Conservation (phyloP, 768 basidiomycete genomes). For the Phaffia tasmanica region DNA sequence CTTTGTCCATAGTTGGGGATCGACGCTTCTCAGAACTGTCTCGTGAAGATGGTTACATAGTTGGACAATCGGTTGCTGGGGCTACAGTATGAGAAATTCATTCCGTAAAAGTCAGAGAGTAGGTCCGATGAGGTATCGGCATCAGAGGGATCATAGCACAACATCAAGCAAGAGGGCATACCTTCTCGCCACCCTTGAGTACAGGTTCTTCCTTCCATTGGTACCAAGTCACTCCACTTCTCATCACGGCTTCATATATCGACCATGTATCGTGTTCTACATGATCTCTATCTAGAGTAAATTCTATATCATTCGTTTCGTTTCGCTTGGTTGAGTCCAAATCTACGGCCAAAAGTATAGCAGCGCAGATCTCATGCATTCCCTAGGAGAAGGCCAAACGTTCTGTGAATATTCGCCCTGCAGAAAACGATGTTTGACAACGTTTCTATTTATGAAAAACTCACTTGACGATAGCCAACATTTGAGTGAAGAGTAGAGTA, state of each 20-base stretch:
- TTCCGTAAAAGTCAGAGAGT: background rate
- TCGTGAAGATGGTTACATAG: conserved; percentile 72
- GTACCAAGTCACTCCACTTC: conserved; percentile 62
- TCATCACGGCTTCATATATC: conserved; percentile 72
- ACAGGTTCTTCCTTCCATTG: conserved; percentile 34
- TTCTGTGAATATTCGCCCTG: background rate
- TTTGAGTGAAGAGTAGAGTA: conserved; percentile 66
- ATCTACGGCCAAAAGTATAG: conserved; percentile 70
- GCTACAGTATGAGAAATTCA: conserved; percentile 38
- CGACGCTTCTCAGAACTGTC: conserved; percentile 58
- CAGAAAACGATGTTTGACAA: too few relatives aligned
- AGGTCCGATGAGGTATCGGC: background rate
- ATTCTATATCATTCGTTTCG: conserved; percentile 28
- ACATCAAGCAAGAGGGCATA: background rate
- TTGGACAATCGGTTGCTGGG: conserved; percentile 72
- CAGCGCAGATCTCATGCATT: conserved; percentile 94
- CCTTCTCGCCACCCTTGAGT: background rate
- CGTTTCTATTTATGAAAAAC: conserved; percentile 3
- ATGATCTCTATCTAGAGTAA: conserved; percentile 32
- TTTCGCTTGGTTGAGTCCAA: conserved; percentile 55
- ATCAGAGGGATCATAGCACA: background rate
- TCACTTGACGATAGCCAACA: conserved; percentile 75
- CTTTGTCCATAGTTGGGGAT: conserved; percentile 63
- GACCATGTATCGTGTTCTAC: conserved; percentile 66
- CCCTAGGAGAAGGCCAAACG: conserved; percentile 41